These are phyloP conservation scores for Psilocybe cyanescens DNA, from an alignment of 768 basidiomycete genomes.

Conservation along the genomic window DNA sequence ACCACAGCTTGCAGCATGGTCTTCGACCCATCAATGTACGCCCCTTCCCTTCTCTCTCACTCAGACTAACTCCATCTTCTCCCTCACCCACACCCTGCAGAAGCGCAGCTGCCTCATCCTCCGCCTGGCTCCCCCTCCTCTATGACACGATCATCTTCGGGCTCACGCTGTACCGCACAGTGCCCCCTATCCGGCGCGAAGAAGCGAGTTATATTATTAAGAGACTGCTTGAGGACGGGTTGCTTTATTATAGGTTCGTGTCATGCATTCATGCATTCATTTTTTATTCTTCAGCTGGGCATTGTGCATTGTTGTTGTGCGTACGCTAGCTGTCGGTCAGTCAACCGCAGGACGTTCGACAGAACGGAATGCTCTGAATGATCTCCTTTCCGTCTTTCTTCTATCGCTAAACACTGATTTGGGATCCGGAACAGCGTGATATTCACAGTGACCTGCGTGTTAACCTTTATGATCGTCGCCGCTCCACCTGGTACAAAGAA, in stretches of 20 bases:
- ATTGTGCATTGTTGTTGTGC: too few species aligned
- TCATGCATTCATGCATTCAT: too few species aligned
- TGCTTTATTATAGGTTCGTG: conserved; percentile 48
- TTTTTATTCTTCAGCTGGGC: too few species aligned
- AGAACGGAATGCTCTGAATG: too few species aligned
- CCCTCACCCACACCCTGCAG: conserved; percentile 22
- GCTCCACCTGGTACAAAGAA: conserved; percentile 50
- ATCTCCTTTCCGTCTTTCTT: too few species aligned
- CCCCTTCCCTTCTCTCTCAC: not conserved
- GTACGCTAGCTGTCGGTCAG: too few species aligned
- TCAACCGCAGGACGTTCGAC: too few species aligned
- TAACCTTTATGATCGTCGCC: conserved; percentile 49
- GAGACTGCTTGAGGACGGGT: conserved; percentile 47
- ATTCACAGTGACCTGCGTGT: conserved; percentile 43
- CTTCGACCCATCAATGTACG: conserved; percentile 40
- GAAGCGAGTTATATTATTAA: conserved; percentile 42
- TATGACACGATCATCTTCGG: conserved; percentile 48
- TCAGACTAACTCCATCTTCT: conserved; percentile 17
- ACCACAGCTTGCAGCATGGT: conserved; percentile 45
- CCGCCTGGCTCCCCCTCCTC: conserved; percentile 53
- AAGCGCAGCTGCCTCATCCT: conserved; percentile 45
- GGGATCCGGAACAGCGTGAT: conserved; percentile 36
- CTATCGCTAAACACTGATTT: too few species aligned
- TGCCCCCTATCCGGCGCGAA: conserved; percentile 37
- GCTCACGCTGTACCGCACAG: conserved; percentile 40